These are phyloP conservation scores for Sclerotinia glacialis DNA, from an alignment of 2,329 filamentous ascomycete species.

Conservation along the genomic window DNA sequence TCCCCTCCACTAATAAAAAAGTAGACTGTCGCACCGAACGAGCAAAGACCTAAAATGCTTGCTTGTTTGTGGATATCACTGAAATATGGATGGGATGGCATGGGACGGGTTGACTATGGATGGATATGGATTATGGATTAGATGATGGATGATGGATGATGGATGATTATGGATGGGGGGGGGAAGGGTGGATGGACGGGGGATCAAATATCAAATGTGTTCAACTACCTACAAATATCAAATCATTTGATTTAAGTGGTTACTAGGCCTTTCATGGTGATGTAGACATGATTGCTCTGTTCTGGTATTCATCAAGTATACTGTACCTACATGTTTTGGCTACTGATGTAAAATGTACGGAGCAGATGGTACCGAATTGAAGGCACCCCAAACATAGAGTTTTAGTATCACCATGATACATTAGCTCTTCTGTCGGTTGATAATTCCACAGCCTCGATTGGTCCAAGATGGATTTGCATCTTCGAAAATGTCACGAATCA, in stretches of 20 bases:
- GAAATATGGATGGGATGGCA: not conserved
- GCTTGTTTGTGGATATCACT: constrained; percentile 12
- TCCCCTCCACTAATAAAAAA: constrained; percentile 7
- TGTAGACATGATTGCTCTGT: not conserved
- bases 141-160: too few species aligned
- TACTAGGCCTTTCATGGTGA: not conserved
- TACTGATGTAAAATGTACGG: not conserved
- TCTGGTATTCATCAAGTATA: not conserved
- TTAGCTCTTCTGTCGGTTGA: constrained; percentile 1
- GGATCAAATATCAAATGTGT: not conserved
- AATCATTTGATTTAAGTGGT: not conserved
- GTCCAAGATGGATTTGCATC: not conserved
- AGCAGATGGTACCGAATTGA: constrained; percentile 5
- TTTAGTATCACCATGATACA: not conserved
- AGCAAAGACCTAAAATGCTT: constrained; percentile 18
- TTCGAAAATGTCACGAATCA: not conserved
- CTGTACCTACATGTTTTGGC: not conserved
- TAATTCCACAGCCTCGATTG: not conserved
- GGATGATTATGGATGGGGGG: not conserved
- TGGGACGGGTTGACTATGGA: not conserved
- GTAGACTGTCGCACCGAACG: constrained; percentile 2
- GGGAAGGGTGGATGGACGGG: not conserved
- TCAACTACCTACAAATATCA: not conserved
- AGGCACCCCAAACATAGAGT: constrained; percentile 12
- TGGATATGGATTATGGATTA: not conserved